These are phyloP conservation scores for Trichophyton schoenleinii DNA, from an alignment of 2,329 filamentous ascomycete species.

Conservation along the genomic window DNA sequence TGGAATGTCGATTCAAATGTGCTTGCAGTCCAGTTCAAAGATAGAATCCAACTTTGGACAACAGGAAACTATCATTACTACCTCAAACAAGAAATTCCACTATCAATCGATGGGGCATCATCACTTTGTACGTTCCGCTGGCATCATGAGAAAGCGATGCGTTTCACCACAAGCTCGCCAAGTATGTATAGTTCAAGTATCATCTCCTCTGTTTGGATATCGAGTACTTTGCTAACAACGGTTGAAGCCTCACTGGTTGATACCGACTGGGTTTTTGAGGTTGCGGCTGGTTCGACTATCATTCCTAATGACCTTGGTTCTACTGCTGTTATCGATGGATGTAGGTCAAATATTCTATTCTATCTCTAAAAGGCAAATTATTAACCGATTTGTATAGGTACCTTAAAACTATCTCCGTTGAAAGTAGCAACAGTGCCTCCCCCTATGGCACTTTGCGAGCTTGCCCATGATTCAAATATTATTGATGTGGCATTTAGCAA, in stretches of 20 bases:
- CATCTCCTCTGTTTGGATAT: constrained; percentile 8
- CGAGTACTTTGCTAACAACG: background rate
- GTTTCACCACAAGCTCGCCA: constrained; percentile 45
- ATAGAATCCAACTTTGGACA: constrained; percentile 84
- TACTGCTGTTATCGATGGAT: constrained; percentile 75
- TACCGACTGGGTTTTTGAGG: constrained; percentile 55
- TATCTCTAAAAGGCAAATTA: constrained; percentile 8
- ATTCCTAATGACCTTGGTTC: constrained; percentile 66
- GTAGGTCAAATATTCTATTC: constrained; percentile 25
- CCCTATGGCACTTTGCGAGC: constrained; percentile 75
- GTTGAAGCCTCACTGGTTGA: constrained; percentile 40
- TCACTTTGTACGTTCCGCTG: constrained; percentile 40
- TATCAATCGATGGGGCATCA: constrained; percentile 21
- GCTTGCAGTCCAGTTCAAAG: constrained; percentile 62
- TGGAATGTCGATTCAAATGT: constrained; percentile 94
- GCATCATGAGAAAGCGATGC: constrained; percentile 76
- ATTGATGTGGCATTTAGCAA: constrained; percentile 64
- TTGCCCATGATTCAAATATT: constrained; percentile 49
- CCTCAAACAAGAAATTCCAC: constrained; percentile 72
- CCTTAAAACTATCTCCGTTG: constrained; percentile 73
- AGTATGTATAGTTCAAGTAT: constrained; percentile 36
- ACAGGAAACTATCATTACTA: constrained; percentile 98
- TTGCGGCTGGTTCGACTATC: constrained; percentile 54
- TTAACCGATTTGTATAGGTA: constrained; percentile 32
- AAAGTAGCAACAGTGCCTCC: constrained; percentile 76